A percentile compares a stretch with the other conserved stretches of the same genome.
Evolutionary conservation across 768 basidiomycete genomes (phyloP).

Genomic region (Pleurotus salmoneostramineus): DNA sequence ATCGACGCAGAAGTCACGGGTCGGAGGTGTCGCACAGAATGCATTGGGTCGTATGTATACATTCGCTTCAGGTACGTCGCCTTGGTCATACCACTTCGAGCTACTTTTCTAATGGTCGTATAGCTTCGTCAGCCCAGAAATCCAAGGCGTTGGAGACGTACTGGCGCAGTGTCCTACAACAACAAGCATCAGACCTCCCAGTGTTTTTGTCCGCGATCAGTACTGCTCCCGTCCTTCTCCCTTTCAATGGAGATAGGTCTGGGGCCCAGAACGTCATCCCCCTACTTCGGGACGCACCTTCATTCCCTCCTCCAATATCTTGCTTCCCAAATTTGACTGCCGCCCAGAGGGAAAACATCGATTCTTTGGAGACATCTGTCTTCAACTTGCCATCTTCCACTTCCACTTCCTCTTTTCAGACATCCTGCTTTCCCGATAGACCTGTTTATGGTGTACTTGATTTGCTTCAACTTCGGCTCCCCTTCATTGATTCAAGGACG

Average conservation of each 20-base stretch:
- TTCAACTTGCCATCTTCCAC: conserved; percentile 43
- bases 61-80: conserved; percentile 49
- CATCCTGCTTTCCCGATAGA: conserved; percentile 49
- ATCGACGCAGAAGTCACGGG: conserved; percentile 37
- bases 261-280: conserved; percentile 25
- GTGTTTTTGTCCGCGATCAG: conserved; percentile 44
- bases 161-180: conserved; percentile 52
- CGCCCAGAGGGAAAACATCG: conserved; percentile 35
- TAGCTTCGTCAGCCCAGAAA: conserved; percentile 58
- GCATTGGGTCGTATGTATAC: conserved; percentile 58
- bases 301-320: conserved; percentile 56
- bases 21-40: conserved; percentile 30
- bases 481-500: conserved; percentile 43
- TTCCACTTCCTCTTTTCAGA: conserved; percentile 33
- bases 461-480: conserved; percentile 51
- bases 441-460: conserved; percentile 65
- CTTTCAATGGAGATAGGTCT: conserved; percentile 51
- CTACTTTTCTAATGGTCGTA: not conserved
- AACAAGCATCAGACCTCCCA: conserved; percentile 34
- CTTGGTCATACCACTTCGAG: not conserved
- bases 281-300: conserved; percentile 36
- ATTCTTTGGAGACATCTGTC: conserved; percentile 43
- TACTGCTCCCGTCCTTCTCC: conserved; percentile 46
- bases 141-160: conserved; percentile 42
- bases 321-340: conserved; percentile 54